Evolutionary conservation across 805 yeast species (phyloP), one percentile per base, ranked within the genome.

Genomic region (Kodamaea lidongshanica): DNA sequence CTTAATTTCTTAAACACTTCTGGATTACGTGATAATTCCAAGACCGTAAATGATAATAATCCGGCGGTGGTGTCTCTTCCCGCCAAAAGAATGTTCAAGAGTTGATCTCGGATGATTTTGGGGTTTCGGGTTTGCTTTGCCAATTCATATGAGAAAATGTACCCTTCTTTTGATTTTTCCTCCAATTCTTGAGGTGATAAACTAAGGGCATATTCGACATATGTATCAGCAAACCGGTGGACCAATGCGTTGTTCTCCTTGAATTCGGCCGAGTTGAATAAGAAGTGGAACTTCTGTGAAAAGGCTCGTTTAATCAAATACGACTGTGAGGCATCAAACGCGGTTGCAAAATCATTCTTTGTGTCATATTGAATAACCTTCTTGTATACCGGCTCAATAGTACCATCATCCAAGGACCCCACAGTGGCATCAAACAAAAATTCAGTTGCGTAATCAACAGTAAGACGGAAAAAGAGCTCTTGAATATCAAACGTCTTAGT

Each of bases 11-110:
- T 34, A 48, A 57, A 64, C 6, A 60, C 43, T 1, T 45, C 47
- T 6, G 68, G 69, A 42, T 68, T 49, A 32, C 67, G 54, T 8
- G 71, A 62, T 31, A 71, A 55, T 42, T 68, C 67, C 39, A 51
- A 67, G 28, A 69, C 52, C 13, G 61, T 45, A 45, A 61, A 67
- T n/a, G 72, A 59, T 33, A 71, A 58, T 19, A 67, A 50, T 4
- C 69, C 64, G 7, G 77, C 76, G 8, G 77, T 71, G 25, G 77
- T 71, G 42, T 72, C 77, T 42, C 77, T 58, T 17, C 75, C 76
- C n/a, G 77, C 77, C 13, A 70, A 47, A 34, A 71, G 55, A 33
- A 72, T 63, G 44, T 68, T 70, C 46, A 71, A 54, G 23, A 68
- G 54, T 48, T 72, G 76, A 45, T 68, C 73, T 29, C 75, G 56